Percentiles rank a stretch among this genome's conserved stretches.
phyloP scores from a whole-genome alignment of 2,329 filamentous ascomycete genomes.

The Fusarium palustre region DNA sequence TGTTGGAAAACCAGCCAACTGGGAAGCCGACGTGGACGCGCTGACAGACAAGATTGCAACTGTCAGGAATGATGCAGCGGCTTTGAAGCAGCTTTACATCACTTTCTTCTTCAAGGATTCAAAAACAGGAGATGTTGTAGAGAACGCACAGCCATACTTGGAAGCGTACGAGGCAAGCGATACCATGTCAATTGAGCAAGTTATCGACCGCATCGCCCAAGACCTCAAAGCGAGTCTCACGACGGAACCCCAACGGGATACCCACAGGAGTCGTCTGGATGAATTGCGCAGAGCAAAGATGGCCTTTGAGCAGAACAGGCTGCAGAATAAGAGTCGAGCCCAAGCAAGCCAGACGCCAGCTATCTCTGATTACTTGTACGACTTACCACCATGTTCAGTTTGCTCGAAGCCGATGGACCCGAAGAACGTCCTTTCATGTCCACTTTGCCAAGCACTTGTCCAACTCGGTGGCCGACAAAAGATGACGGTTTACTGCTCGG shows the following conservation, averaged over 20 bases:
- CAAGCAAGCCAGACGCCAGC: conserved; percentile 47
- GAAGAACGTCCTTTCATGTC: conserved; percentile 57
- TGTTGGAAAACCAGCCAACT: conserved; percentile 51
- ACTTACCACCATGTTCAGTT: conserved; percentile 55
- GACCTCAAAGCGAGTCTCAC: conserved; percentile 49
- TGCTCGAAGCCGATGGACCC: conserved; percentile 53
- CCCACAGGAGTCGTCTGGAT: conserved; percentile 55
- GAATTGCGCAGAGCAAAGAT: conserved; percentile 62
- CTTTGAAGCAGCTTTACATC: conserved; percentile 56
- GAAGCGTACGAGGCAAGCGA: conserved; percentile 51
- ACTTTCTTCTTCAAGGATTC: conserved; percentile 57
- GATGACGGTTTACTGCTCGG: conserved; percentile 60
- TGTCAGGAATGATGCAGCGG: conserved; percentile 48
- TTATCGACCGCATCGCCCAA: conserved; percentile 51
- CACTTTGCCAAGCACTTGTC: conserved; percentile 58
- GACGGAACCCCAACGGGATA: conserved; percentile 54
- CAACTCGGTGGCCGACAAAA: conserved; percentile 53
- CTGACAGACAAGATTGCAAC: conserved; percentile 52
- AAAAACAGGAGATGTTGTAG: conserved; percentile 50
- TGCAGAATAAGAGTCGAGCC: conserved; percentile 53
- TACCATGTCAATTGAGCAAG: conserved; percentile 49
- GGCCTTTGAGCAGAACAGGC: conserved; percentile 61
- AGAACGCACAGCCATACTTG: conserved; percentile 55
- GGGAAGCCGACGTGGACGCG: conserved; percentile 50
- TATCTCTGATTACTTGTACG: conserved; percentile 51